Percentiles rank a stretch among this genome's conserved stretches.
phyloP scores from a whole-genome alignment of 2,329 filamentous ascomycete genomes.

The Trichophyton simii region DNA sequence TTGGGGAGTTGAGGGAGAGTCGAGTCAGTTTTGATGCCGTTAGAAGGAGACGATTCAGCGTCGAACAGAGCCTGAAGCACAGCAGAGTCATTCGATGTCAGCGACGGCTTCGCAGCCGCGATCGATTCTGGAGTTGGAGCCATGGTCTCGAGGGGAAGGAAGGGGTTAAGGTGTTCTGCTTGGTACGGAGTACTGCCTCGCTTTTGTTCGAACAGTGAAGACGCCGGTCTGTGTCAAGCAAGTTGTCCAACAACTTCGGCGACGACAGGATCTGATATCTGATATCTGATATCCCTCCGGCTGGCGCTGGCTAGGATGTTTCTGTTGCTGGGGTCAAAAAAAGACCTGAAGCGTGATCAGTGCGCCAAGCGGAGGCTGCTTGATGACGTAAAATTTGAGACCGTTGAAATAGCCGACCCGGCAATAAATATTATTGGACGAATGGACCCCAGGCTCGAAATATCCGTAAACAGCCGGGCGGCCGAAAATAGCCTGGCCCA shows the following conservation, averaged over 20 bases:
- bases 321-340: background rate
- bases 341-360: background rate
- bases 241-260: background rate
- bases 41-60: slow-evolving; percentile 30
- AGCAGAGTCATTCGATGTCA: slow-evolving; percentile 34
- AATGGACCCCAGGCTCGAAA: background rate
- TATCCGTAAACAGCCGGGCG: slow-evolving; percentile 8
- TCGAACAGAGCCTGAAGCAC: slow-evolving; percentile 37
- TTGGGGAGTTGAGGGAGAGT: slow-evolving; percentile 30
- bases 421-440: slow-evolving; percentile 7
- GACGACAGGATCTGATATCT: background rate
- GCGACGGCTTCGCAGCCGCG: slow-evolving; percentile 16
- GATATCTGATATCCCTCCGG: background rate
- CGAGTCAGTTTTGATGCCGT: slow-evolving; percentile 24
- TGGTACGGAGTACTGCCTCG: background rate
- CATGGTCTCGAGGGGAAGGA: background rate
- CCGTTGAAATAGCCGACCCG: slow-evolving; percentile 5
- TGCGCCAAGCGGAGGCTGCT: background rate
- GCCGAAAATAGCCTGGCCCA: slow-evolving; percentile 7
- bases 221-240: background rate
- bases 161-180: background rate
- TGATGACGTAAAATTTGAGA: background rate
- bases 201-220: background rate
- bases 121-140: slow-evolving; percentile 9
- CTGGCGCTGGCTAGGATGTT: background rate